Conservation (phyloP, 495 filamentous ascomycete species). For the Penicillium canariense region DNA sequence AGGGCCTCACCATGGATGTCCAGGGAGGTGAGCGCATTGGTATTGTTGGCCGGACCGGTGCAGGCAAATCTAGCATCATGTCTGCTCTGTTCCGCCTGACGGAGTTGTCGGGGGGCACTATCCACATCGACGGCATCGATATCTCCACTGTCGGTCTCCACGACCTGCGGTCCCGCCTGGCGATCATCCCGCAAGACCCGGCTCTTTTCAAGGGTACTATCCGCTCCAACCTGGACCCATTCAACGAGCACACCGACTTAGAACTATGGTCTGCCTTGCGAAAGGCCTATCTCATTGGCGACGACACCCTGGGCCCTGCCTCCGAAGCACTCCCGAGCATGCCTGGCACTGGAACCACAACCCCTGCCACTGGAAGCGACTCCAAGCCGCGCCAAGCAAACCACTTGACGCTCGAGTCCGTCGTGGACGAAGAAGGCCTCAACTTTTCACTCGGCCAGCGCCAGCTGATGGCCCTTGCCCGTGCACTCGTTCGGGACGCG, state of each 20-base stretch:
- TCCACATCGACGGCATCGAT: constrained; percentile 87
- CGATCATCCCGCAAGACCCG: constrained; percentile 96
- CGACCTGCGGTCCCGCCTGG: constrained; percentile 81
- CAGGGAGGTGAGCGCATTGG: constrained; percentile 86
- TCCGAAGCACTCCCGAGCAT: constrained; percentile 22
- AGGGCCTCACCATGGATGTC: constrained; percentile 74
- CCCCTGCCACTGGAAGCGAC: constrained; percentile 11
- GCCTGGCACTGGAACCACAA: constrained; percentile 16
- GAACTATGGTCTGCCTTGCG: constrained; percentile 85
- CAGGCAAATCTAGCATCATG: constrained; percentile 95
- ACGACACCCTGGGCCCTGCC: constrained; percentile 29
- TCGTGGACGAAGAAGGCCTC: constrained; percentile 89
- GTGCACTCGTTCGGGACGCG: constrained; percentile 79
- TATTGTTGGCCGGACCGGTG: constrained; percentile 89
- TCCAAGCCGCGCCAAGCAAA: constrained; percentile 16
- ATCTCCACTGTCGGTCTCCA: constrained; percentile 81
- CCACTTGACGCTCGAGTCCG: constrained; percentile 76
- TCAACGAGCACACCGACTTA: constrained; percentile 81
- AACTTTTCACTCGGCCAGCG: constrained; percentile 97
- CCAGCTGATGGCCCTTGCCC: constrained; percentile 91
- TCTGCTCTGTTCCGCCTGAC: constrained; percentile 86
- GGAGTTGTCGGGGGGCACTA: constrained; percentile 77
- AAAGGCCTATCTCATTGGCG: constrained; percentile 71
- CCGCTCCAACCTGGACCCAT: constrained; percentile 88
- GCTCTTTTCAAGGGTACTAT: constrained; percentile 93